Conservation (phyloP, 2,329 filamentous ascomycete genomes). For the Diaporthe sp. region DNA sequence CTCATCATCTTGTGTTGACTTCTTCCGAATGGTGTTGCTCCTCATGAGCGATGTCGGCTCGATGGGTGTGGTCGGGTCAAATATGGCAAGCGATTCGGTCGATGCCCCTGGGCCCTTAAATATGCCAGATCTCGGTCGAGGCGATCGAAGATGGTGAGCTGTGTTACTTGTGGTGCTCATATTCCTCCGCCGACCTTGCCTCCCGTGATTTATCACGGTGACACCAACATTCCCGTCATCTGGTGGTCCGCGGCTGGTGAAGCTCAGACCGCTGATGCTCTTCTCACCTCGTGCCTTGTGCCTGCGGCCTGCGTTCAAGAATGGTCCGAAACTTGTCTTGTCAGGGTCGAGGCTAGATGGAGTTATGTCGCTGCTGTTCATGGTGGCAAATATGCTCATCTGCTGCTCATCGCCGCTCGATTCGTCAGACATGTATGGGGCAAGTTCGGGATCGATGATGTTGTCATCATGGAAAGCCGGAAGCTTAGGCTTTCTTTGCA, state of each 20-base stretch:
- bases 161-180: slow-evolving; percentile 85
- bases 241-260: slow-evolving; percentile 73
- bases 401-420: slow-evolving; percentile 95
- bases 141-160: slow-evolving; percentile 78
- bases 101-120: slow-evolving; percentile 70
- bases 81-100: slow-evolving; percentile 64
- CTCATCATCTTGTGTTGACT: slow-evolving; percentile 81
- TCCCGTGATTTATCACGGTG: slow-evolving; percentile 71
- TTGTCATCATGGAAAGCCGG: slow-evolving; percentile 98
- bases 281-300: slow-evolving; percentile 82
- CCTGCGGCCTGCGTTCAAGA: slow-evolving; percentile 81
- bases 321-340: slow-evolving; percentile 78
- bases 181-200: slow-evolving; percentile 81
- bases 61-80: slow-evolving; percentile 59
- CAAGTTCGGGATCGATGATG: slow-evolving; percentile 96
- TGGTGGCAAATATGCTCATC: slow-evolving; percentile 84
- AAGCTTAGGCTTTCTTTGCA: slow-evolving; percentile 75
- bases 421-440: slow-evolving; percentile 95
- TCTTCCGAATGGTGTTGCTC: slow-evolving; percentile 86
- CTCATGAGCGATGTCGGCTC: slow-evolving; percentile 71
- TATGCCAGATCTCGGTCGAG: slow-evolving; percentile 72
- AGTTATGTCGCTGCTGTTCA: slow-evolving; percentile 76
- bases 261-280: slow-evolving; percentile 78
- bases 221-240: slow-evolving; percentile 73
- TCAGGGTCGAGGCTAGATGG: slow-evolving; percentile 81